Evolutionary conservation across 108 stramenopile genomes (phyloP).

Genomic region (Pseudonitzschia delicatissima): DNA sequence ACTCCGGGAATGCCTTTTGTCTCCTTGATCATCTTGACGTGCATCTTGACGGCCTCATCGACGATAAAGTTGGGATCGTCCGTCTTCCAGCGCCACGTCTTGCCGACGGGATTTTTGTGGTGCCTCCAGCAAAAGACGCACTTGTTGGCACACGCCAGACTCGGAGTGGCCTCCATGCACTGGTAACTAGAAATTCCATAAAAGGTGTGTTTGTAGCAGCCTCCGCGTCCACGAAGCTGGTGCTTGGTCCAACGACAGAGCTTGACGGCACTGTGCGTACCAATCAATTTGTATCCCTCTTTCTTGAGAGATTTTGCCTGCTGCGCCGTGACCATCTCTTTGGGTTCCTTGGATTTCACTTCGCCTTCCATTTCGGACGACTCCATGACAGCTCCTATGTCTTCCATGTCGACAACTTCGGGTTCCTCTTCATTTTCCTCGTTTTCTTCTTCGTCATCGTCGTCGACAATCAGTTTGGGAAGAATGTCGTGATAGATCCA

Average conservation of each 20-base stretch:
- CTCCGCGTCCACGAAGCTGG: conserved; percentile 92
- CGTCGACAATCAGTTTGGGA: conserved; percentile 35
- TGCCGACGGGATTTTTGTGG: conserved; percentile 97
- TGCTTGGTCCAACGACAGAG: conserved; percentile 98
- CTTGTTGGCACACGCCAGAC: conserved; percentile 95
- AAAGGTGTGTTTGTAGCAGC: conserved; percentile 97
- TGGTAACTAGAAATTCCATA: conserved; percentile 96
- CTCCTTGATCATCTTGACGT: conserved; percentile 91
- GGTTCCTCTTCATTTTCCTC: conserved; percentile 44
- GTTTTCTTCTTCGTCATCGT: conserved; percentile 55
- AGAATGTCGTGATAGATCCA: conserved; percentile 41
- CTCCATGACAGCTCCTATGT: conserved; percentile 77
- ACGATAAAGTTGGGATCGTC: conserved; percentile 92
- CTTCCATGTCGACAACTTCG: conserved; percentile 90
- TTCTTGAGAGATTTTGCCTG: conserved; percentile 90
- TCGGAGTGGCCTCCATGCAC: conserved; percentile 97
- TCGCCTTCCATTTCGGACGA: conserved; percentile 18
- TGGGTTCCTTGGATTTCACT: conserved; percentile 32
- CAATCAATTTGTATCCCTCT: conserved; percentile 96
- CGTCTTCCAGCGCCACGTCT: conserved; percentile 96
- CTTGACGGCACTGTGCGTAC: conserved; percentile 95
- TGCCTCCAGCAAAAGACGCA: conserved; percentile 99
- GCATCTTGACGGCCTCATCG: conserved; percentile 77
- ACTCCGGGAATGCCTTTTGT: conserved; percentile 95
- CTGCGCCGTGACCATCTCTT: conserved; percentile 92